Percentiles rank a stretch among this genome's conserved stretches.
Conservation (phyloP, 139 green algal genomes). For the Tetradesmus lagerheimii region DNA sequence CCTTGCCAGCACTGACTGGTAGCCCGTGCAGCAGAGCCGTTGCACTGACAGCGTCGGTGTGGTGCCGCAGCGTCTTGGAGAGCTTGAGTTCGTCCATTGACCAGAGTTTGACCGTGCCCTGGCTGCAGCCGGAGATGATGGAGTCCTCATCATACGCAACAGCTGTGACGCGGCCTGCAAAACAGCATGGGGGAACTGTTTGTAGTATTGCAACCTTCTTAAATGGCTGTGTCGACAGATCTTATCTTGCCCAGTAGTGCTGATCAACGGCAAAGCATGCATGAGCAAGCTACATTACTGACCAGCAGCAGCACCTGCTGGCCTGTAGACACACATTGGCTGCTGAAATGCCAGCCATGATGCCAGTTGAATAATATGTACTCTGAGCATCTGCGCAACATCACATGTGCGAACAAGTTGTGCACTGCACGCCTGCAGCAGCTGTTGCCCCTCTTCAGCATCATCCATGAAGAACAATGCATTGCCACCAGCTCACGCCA, state of each 20-base stretch:
- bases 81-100: conserved; percentile 64
- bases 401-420: background rate
- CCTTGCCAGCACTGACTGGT: conserved; percentile 54
- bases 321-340: too few relatives aligned
- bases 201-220: too few relatives aligned
- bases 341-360: too few relatives aligned
- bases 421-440: background rate
- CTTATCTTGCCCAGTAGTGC: too few relatives aligned
- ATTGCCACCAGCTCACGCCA: background rate
- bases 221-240: too few relatives aligned
- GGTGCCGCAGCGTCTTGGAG: conserved; percentile 55
- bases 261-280: too few relatives aligned
- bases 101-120: conserved; percentile 59
- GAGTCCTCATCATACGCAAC: conserved; percentile 62
- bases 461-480: background rate
- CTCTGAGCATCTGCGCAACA: too few relatives aligned
- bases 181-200: background rate
- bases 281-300: too few relatives aligned
- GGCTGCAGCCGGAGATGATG: conserved; percentile 58
- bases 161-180: conserved; percentile 53
- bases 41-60: conserved; percentile 52
- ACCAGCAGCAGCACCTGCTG: too few relatives aligned
- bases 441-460: background rate
- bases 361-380: too few relatives aligned
- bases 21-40: conserved; percentile 48